Percentiles rank a stretch among this genome's conserved stretches.
Conservation (phyloP, 257 asterid genomes). For the Solanum appendiculatum region DNA sequence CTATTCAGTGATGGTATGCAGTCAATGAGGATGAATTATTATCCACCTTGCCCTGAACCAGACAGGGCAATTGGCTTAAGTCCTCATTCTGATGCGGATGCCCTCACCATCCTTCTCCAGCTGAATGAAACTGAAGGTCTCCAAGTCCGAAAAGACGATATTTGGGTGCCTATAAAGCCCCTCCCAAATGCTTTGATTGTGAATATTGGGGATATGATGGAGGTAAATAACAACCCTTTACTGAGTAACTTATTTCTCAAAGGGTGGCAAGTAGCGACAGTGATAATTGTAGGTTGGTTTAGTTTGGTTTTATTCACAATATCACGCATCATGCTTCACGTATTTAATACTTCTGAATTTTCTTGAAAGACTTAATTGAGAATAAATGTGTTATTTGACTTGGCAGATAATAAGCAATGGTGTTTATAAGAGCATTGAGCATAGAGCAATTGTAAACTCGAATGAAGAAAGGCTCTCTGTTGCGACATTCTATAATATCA, state of each 20-base stretch:
- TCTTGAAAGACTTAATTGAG: background rate
- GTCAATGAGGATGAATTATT: slow-evolving; percentile 36
- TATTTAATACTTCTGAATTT: background rate
- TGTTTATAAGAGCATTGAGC: slow-evolving; percentile 39
- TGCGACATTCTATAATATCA: slow-evolving; percentile 37
- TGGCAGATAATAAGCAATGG: slow-evolving; percentile 46
- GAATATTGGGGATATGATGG: slow-evolving; percentile 46
- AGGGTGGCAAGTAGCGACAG: background rate
- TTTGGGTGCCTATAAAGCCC: slow-evolving; percentile 34
- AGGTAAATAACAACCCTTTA: slow-evolving; percentile 12
- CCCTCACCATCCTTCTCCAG: slow-evolving; percentile 46
- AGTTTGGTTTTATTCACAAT: background rate
- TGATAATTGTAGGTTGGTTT: background rate
- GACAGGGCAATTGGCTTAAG: slow-evolving; percentile 28
- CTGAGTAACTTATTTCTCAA: background rate
- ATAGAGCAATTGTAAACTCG: slow-evolving; percentile 39
- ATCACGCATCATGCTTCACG: background rate
- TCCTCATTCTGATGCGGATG: slow-evolving; percentile 50
- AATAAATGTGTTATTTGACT: background rate
- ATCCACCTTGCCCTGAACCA: slow-evolving; percentile 53
- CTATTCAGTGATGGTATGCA: slow-evolving; percentile 32
- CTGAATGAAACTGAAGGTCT: slow-evolving; percentile 43
- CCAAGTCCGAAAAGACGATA: slow-evolving; percentile 31
- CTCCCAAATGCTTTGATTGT: slow-evolving; percentile 34
- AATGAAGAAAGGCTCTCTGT: slow-evolving; percentile 33